Evolutionary conservation across 148 eudicot species (phyloP).

Genomic region (Nyssa sinensis): DNA sequence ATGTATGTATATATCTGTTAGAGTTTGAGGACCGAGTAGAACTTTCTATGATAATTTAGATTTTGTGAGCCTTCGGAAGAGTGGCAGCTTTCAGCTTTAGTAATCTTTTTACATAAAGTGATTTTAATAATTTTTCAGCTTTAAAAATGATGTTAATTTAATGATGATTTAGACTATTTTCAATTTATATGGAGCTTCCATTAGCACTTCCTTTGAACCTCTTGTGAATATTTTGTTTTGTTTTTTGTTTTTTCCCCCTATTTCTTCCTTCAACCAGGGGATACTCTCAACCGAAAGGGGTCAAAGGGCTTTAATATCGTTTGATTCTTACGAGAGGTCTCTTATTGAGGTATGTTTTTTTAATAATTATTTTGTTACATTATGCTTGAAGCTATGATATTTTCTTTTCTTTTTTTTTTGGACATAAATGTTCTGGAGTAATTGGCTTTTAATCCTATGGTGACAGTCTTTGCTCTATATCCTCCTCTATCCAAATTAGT

Average conservation of each 20-base stretch:
- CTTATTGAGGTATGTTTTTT: slow-evolving; percentile 64
- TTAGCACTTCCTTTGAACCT: not conserved
- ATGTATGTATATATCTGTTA: too few species aligned
- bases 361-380: not conserved
- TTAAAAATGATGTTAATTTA: too few species aligned
- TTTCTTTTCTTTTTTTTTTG: too few species aligned
- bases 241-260: not conserved
- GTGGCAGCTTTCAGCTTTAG: too few species aligned
- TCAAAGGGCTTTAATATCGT: slow-evolving; percentile 55
- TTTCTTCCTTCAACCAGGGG: slow-evolving; percentile 48
- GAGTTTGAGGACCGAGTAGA: too few species aligned
- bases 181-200: not conserved
- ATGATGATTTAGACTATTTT: not conserved
- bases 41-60: too few species aligned
- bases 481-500: not conserved
- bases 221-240: not conserved
- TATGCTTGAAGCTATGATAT: not conserved
- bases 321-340: slow-evolving; percentile 80
- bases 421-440: too few species aligned
- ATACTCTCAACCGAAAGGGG: slow-evolving; percentile 92
- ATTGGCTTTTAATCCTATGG: not conserved
- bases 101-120: too few species aligned
- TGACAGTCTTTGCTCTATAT: not conserved
- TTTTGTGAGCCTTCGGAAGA: too few species aligned
- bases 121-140: too few species aligned